Base-by-base conservation (phyloP, 371 early-diverging fungal genomes). In the Circinella umbellata region DNA sequence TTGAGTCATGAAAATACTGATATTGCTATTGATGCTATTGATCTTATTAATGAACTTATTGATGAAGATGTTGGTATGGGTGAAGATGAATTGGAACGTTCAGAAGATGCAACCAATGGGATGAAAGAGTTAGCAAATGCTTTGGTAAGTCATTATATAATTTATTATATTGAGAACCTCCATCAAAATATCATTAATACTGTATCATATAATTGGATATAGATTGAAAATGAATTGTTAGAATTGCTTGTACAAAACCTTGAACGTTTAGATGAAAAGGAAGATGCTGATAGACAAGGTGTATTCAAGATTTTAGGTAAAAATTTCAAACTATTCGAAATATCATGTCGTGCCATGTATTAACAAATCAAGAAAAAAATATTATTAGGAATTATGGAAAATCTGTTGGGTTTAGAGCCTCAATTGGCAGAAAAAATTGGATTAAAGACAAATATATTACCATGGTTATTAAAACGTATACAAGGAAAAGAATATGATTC, bases 1-100 rank as follows among this genome's bases (percentile, higher is more conserved):
- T 70, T 98, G 61, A 84, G 91, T 51, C 98, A 98, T 72, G 97
- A 96, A 62, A 98, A 98, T 79, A 94, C 93, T 11, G 98, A 98
- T 73, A 96, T 98, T 73, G 83, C 89, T 1, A 90, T 96, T 60
- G 93, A 92, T 51, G 89, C 36, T 0, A 86, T 97, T 60, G 94
- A 94, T 71, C 77, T 97, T 10, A 74, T 96, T 38, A 92, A 92
- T 71, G 98, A 97, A 78, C 81, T 96, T 66, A 94, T 93, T 7
- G 97, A 95, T 73, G 98, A 97, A 69, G 98, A 98, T 66, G 89
- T 93, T 1, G 90, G 91, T 17, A 79, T 81, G 4, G 74, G 79
- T 14, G 84, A 80, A 20, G 87, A 86, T 48, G 89, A 90, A 34
- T 77, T 88, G 18, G 89, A 87, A 62, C 82, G 87, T 69, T 85